Evolutionary conservation across 495 filamentous ascomycete species (phyloP), one percentile per base, ranked within the genome.

Genomic region (Delitschia confertaspora): DNA sequence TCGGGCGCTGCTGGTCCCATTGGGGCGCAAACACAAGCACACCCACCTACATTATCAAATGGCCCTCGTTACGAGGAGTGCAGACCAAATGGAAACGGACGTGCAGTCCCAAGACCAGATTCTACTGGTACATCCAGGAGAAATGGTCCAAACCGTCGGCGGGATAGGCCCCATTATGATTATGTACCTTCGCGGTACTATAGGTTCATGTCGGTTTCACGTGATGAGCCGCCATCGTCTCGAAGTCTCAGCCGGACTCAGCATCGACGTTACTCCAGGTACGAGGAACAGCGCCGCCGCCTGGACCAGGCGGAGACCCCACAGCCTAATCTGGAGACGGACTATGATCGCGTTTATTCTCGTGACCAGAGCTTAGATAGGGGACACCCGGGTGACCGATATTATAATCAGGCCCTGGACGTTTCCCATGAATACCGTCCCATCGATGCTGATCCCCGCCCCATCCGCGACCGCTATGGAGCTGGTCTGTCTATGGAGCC

Each of bases 301-400:
- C 18, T 55, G 6, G 51, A 55, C 37, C 51, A 55, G 21, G 45
- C 49, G 32, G 51, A 55, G 21, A 50, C 46, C 25, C 46, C 46
- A 6, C 46, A 50, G 6, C 51, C 46, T 7, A 37, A 32, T 16
- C 30, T 33, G 14, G 46, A 50, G 6, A 40, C 39, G 13, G 49
- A 47, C 21, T 26, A 40, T 21, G 51, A 55, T 16, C 39, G 38
- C 6, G 26, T 20, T 6, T 54, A 49, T 24, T 49, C 51, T 6
- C 39, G 51, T 19, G 51, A 55, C 23, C 46, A 43, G 4, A 55
- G 51, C 23, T 31, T 50, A n/a, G 51, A 50, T 11, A 35, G 43
- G 26, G 41, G 30, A 11, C 26, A 25, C 10, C 33, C 31, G 8
- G 51, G 50, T 33, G 51, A 50, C 3, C 16, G 30, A 11, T 45